A percentile compares a stretch with the other conserved stretches of the same genome.
These are phyloP conservation scores for sunflower (Helianthus annuus) DNA, from an alignment of 129 eudicot genomes.

Conservation along the genomic window DNA sequence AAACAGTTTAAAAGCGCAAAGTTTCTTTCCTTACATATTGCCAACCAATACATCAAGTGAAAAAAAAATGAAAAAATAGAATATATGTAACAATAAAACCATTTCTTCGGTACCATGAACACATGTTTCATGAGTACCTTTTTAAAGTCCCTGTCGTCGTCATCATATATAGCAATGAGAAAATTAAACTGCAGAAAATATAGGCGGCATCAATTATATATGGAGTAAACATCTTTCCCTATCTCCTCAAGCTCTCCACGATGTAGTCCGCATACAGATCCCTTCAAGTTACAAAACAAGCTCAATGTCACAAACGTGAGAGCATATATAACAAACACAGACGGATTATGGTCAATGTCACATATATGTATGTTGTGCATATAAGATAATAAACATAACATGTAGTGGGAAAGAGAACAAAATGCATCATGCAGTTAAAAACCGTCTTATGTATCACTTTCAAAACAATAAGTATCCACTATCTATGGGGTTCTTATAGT, in stretches of 20 bases:
- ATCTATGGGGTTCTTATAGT: too few species aligned
- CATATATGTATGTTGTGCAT: not conserved
- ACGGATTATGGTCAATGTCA: not conserved
- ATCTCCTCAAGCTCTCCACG: constrained; percentile 86
- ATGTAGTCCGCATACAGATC: constrained; percentile 89
- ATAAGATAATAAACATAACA: too few species aligned
- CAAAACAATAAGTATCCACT: too few species aligned
- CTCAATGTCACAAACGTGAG: not conserved
- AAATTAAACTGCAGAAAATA: constrained; percentile 18
- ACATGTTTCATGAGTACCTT: constrained; percentile 13
- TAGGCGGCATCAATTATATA: constrained; percentile 17
- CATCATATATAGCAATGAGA: constrained; percentile 17
- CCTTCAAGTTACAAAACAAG: constrained; percentile 45
- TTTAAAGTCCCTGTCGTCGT: constrained; percentile 5
- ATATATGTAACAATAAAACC: constrained; percentile 21
- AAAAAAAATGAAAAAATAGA: constrained; percentile 24
- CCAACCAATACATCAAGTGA: constrained; percentile 24
- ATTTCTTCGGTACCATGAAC: constrained; percentile 29
- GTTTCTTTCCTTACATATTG: constrained; percentile 31
- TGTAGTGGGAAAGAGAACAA: too few species aligned
- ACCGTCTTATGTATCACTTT: too few species aligned
- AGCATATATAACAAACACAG: not conserved
- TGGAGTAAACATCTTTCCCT: constrained; percentile 15
- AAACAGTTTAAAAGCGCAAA: not conserved
- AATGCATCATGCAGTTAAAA: too few species aligned